phyloP scores from a whole-genome alignment of 2,329 filamentous ascomycete species.

The Colletotrichum gigasporum region DNA sequence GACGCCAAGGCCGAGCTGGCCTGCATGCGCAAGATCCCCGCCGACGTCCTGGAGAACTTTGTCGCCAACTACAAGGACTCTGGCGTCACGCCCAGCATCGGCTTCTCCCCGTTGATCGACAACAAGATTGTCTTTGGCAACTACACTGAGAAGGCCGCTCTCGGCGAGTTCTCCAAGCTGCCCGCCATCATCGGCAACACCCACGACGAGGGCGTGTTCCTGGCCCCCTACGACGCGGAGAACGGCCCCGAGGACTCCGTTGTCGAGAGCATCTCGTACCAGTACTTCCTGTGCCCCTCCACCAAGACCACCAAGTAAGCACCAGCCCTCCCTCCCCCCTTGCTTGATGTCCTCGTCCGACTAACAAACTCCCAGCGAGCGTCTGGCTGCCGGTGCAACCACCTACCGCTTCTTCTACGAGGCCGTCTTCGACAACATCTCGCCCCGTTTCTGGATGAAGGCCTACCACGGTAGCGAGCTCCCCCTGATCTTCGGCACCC shows the following conservation, averaged over 20 bases:
- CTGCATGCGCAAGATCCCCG: slow-evolving; percentile 48
- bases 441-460: slow-evolving; percentile 37
- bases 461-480: slow-evolving; percentile 43
- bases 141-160: slow-evolving; percentile 38
- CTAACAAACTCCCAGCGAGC: background rate
- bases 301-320: slow-evolving; percentile 29
- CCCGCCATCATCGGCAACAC: slow-evolving; percentile 29
- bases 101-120: slow-evolving; percentile 43
- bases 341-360: too few species aligned
- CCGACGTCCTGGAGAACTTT: slow-evolving; percentile 43
- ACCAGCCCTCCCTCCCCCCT: fast-evolving
- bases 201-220: slow-evolving; percentile 24
- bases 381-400: slow-evolving; percentile 20
- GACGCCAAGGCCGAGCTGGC: slow-evolving; percentile 41
- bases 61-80: slow-evolving; percentile 39
- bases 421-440: slow-evolving; percentile 42
- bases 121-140: slow-evolving; percentile 43
- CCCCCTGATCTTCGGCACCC: slow-evolving; percentile 44
- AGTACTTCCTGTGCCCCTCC: slow-evolving; percentile 24
- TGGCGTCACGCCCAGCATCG: slow-evolving; percentile 36
- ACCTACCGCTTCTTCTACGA: slow-evolving; percentile 40
- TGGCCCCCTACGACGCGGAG: slow-evolving; percentile 21
- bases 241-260: slow-evolving; percentile 14
- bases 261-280: slow-evolving; percentile 17
- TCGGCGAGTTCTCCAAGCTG: slow-evolving; percentile 20